Percentiles rank a stretch among this genome's conserved stretches.
phyloP scores from a whole-genome alignment of 1,284 basidiomycete genomes.

The Rhodotorula sp. region DNA sequence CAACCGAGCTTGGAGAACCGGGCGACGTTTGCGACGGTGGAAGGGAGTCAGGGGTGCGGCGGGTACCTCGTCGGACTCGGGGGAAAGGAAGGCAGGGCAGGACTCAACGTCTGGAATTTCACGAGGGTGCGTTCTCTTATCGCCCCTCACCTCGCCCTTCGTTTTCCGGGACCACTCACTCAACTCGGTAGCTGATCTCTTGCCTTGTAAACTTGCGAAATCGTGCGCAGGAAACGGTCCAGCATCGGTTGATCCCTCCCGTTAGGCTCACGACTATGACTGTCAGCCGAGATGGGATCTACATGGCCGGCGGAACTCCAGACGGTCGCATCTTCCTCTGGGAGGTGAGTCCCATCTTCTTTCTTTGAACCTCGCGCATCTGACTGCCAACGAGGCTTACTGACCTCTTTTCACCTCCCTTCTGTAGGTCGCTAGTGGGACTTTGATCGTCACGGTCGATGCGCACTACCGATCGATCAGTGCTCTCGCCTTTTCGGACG shows the following conservation, averaged over 20 bases:
- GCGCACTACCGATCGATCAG: slow-evolving; percentile 90
- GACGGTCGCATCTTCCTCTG: slow-evolving; percentile 91
- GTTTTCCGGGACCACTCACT: no score
- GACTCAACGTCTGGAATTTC: slow-evolving; percentile 53
- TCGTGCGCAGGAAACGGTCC: slow-evolving; percentile 53
- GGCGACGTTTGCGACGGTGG: slow-evolving; percentile 47
- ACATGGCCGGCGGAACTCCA: slow-evolving; percentile 80
- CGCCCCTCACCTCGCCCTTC: background rate
- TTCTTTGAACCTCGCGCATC: slow-evolving; percentile 14
- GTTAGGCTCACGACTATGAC: slow-evolving; percentile 81
- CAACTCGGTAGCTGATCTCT: background rate
- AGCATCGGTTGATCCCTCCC: slow-evolving; percentile 80
- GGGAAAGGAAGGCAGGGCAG: slow-evolving; percentile 52
- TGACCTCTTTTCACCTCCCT: slow-evolving; percentile 1
- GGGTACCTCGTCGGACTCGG: slow-evolving; percentile 50
- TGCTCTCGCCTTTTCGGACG: slow-evolving; percentile 76
- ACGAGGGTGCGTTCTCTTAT: slow-evolving; percentile 48
- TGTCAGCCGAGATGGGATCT: slow-evolving; percentile 68
- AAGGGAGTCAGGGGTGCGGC: slow-evolving; percentile 47
- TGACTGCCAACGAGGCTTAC: background rate
- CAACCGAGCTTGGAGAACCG: slow-evolving; percentile 8
- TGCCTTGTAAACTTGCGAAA: no score
- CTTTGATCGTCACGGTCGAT: slow-evolving; percentile 84
- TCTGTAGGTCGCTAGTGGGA: slow-evolving; percentile 77
- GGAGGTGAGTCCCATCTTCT: slow-evolving; percentile 64